Evolutionary conservation across 2,329 filamentous ascomycete species (phyloP).

Genomic region (Trichophyton schoenleinii): DNA sequence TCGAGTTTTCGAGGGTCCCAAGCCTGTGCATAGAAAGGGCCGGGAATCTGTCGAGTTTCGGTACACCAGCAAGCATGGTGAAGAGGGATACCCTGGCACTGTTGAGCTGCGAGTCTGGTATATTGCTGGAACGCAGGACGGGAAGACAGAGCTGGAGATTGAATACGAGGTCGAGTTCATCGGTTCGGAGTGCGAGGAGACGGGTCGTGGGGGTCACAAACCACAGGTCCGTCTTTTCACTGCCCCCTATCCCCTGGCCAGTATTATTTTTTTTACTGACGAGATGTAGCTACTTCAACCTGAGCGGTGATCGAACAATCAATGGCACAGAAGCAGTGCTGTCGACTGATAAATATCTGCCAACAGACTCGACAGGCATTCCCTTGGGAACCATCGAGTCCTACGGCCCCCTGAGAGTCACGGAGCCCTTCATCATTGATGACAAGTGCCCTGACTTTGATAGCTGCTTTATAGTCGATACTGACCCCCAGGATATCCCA

Average conservation of each 20-base stretch:
- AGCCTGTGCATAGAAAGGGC: conserved; percentile 42
- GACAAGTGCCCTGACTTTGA: conserved; percentile 63
- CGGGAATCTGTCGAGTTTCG: conserved; percentile 56
- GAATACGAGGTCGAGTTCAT: conserved; percentile 83
- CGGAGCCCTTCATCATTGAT: conserved; percentile 60
- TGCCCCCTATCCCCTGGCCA: not conserved
- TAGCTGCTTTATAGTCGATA: conserved; percentile 74
- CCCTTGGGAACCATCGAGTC: conserved; percentile 58
- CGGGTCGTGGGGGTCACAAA: conserved; percentile 83
- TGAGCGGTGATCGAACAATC: conserved; percentile 46
- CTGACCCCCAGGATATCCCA: conserved; percentile 46
- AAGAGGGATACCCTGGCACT: conserved; percentile 81
- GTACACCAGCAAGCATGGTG: conserved; percentile 60
- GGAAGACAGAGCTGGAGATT: conserved; percentile 61
- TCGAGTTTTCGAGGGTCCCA: conserved; percentile 61
- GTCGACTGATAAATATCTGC: conserved; percentile 53
- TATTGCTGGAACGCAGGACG: conserved; percentile 55
- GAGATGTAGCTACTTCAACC: conserved; percentile 52
- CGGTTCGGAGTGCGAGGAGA: conserved; percentile 68
- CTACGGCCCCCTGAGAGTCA: conserved; percentile 49
- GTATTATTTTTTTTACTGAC: not conserved
- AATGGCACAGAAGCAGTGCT: conserved; percentile 50
- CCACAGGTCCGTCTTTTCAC: conserved; percentile 54
- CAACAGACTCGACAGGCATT: conserved; percentile 60
- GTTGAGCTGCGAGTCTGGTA: conserved; percentile 70